Percentiles rank a stretch among this genome's conserved stretches.
Conservation (phyloP, 331 rosid species). For the Saraca asoca region DNA sequence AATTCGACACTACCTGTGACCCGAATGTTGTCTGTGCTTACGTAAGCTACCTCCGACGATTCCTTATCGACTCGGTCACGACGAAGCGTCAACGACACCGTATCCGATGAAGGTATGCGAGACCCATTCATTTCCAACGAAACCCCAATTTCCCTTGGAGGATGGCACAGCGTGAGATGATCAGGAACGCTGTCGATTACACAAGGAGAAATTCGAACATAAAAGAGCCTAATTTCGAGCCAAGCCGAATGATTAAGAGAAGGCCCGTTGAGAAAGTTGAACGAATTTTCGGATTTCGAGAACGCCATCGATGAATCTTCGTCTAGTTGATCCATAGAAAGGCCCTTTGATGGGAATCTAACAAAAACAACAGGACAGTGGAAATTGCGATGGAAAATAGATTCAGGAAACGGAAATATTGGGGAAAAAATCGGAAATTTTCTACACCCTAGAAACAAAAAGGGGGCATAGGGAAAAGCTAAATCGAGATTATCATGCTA, state of each 20-base stretch:
- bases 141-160: constrained; percentile 65
- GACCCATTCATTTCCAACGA: constrained; percentile 63
- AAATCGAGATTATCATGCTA: too few relatives aligned
- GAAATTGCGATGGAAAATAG: too few relatives aligned
- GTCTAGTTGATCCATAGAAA: constrained; percentile 49
- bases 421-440: too few relatives aligned
- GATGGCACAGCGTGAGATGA: constrained; percentile 58
- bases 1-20: constrained; percentile 67
- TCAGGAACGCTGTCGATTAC: constrained; percentile 59
- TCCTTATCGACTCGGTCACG: constrained; percentile 67
- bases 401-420: too few relatives aligned
- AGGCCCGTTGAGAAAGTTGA: constrained; percentile 41
- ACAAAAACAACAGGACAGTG: not conserved
- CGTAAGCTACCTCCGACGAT: constrained; percentile 77
- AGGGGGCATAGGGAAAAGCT: too few relatives aligned
- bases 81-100: constrained; percentile 56
- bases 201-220: constrained; percentile 68
- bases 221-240: constrained; percentile 70
- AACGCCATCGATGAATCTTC: constrained; percentile 41
- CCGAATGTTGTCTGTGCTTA: constrained; percentile 72
- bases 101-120: constrained; percentile 46
- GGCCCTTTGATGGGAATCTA: not conserved
- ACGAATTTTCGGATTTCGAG: constrained; percentile 43
- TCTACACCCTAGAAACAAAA: too few relatives aligned
- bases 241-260: constrained; percentile 53